phyloP scores from a whole-genome alignment of 306 rosid species.

The Alnus rubra region DNA sequence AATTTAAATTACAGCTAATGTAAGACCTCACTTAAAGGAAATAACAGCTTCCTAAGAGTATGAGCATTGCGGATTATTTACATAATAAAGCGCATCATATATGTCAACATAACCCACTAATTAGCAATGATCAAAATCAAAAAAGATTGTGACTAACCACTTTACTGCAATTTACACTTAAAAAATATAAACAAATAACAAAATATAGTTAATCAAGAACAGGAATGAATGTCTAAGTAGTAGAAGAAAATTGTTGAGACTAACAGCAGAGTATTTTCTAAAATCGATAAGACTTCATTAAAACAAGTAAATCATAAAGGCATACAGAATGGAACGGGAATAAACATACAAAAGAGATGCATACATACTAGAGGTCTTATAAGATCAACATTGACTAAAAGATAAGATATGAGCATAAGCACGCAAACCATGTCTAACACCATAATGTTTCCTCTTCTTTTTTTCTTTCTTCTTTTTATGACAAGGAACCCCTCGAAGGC shows the following conservation, averaged over 20 bases:
- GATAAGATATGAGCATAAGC: not conserved
- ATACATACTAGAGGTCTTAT: not conserved
- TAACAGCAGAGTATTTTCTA: not conserved
- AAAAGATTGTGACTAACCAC: not conserved
- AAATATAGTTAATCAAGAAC: not conserved
- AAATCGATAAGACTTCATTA: not conserved
- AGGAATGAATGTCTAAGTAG: not conserved
- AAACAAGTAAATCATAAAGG: constrained; percentile 10
- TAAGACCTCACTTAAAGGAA: not conserved
- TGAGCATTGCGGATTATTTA: not conserved
- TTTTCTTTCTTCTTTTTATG: too few relatives aligned
- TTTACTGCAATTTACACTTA: not conserved
- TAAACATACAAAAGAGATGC: not conserved
- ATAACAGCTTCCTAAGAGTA: not conserved
- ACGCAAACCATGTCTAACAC: not conserved
- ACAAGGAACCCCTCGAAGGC: too few relatives aligned
- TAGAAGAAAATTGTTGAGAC: not conserved
- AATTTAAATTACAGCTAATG: not conserved
- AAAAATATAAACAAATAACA: not conserved
- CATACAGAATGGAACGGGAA: not conserved
- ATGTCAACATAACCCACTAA: not conserved
- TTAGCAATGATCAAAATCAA: not conserved
- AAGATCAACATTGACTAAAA: not conserved
- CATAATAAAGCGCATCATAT: not conserved
- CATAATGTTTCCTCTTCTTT: not conserved